A percentile compares a stretch with the other conserved stretches of the same genome.
These are phyloP conservation scores for Hypoxylon sp. DNA, from an alignment of 2,329 filamentous ascomycete genomes.

Conservation along the genomic window DNA sequence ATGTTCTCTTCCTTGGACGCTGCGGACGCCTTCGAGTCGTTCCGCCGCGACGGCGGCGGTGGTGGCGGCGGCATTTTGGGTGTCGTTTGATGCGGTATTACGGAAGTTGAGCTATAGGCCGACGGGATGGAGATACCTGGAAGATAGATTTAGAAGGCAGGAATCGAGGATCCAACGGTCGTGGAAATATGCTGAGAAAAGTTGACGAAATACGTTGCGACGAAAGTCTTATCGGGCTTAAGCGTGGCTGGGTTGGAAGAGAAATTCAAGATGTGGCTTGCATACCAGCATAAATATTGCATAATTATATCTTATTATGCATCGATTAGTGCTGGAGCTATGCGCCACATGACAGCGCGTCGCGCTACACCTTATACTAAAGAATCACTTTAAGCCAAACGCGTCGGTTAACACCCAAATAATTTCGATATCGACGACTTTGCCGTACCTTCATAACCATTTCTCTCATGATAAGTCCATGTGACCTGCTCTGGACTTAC, in stretches of 20 bases:
- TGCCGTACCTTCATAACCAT: slow-evolving; percentile 1
- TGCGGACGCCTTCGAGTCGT: slow-evolving; percentile 45
- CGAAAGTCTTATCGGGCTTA: neutral
- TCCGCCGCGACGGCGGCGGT: slow-evolving; percentile 46
- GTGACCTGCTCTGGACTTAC: slow-evolving; percentile 1
- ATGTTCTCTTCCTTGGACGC: slow-evolving; percentile 90
- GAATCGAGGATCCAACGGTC: neutral
- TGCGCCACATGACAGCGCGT: slow-evolving; percentile 30
- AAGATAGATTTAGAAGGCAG: neutral
- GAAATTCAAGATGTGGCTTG: neutral
- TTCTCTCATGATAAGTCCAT: neutral
- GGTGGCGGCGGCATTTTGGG: slow-evolving; percentile 46
- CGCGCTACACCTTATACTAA: slow-evolving; percentile 13
- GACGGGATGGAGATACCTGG: neutral
- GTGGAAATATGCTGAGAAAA: neutral
- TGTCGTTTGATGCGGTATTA: neutral
- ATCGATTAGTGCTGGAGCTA: slow-evolving; percentile 4
- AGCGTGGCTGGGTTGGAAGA: neutral
- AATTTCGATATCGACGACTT: neutral
- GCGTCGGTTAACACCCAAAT: slow-evolving; percentile 13
- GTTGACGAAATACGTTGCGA: neutral
- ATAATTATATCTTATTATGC: neutral
- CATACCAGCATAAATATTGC: neutral
- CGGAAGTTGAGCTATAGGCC: neutral
- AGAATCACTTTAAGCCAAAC: slow-evolving; percentile 17